phyloP scores from a whole-genome alignment of 2,329 filamentous ascomycete genomes.

The Tothia fuscella region DNA sequence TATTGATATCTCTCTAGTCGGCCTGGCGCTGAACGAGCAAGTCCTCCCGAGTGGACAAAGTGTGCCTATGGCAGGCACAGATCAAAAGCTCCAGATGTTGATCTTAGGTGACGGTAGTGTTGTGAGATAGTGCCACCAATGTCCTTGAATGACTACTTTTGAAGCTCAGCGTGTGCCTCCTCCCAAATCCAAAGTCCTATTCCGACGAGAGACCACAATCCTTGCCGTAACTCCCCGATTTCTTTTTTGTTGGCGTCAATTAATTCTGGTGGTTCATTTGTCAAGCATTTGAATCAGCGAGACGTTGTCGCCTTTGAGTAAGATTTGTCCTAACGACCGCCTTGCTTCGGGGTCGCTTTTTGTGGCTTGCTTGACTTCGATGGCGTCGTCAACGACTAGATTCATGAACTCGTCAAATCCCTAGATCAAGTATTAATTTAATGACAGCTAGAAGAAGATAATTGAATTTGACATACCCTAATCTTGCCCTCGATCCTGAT shows the following conservation, averaged over 20 bases:
- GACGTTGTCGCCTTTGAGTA: constrained; percentile 82
- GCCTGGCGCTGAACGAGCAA: constrained; percentile 77
- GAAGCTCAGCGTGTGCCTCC: too few relatives aligned
- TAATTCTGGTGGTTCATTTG: not conserved
- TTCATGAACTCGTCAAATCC: constrained; percentile 99
- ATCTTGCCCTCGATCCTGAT: constrained; percentile 96
- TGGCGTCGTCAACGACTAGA: constrained; percentile 85
- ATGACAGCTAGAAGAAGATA: not conserved
- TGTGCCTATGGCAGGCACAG: constrained; percentile 63
- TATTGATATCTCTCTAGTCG: constrained; percentile 38
- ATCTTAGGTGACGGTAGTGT: constrained; percentile 56
- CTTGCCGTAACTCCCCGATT: too few relatives aligned
- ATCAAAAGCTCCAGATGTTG: constrained; percentile 70
- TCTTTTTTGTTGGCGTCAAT: too few relatives aligned
- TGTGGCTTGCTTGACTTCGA: constrained; percentile 77
- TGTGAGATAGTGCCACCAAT: constrained; percentile 18
- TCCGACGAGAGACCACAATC: not conserved
- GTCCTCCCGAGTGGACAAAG: constrained; percentile 53
- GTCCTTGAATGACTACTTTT: not conserved
- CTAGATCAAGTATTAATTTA: constrained; percentile 33
- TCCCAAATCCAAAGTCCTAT: too few relatives aligned
- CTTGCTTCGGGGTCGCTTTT: constrained; percentile 68
- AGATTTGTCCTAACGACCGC: constrained; percentile 68
- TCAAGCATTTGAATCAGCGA: constrained; percentile 53
- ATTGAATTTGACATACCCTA: constrained; percentile 47